Evolutionary conservation across 1,284 basidiomycete species (phyloP).

Genomic region (Cryptococcus sp.): DNA sequence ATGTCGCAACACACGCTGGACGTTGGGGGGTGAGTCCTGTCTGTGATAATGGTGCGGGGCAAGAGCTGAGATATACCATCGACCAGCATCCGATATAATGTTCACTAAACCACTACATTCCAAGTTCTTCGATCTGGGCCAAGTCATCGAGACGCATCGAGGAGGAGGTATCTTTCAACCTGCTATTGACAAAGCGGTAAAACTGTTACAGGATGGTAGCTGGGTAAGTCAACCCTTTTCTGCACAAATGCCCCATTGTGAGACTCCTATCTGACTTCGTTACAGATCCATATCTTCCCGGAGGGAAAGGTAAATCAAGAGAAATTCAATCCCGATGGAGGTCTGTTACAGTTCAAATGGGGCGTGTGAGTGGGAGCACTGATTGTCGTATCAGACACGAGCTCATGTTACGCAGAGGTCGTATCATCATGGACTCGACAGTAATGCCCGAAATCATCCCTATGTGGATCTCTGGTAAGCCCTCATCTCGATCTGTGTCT

Average conservation of each 20-base stretch:
- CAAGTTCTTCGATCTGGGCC: conserved; percentile 83
- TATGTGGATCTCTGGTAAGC: conserved; percentile 82
- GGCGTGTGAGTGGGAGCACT: conserved; percentile 69
- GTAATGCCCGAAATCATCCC: conserved; percentile 81
- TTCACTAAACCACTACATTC: conserved; percentile 87
- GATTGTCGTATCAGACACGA: conserved; percentile 3
- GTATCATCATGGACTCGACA: conserved; percentile 77
- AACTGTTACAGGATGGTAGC: conserved; percentile 73
- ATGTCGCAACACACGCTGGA: conserved; percentile 49
- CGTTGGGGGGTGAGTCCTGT: conserved; percentile 40
- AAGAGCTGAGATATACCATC: neutral
- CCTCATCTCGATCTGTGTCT: neutral
- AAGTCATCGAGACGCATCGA: conserved; percentile 90
- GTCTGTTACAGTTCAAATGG: conserved; percentile 89
- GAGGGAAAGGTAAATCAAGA: conserved; percentile 90
- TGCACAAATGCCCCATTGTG: neutral
- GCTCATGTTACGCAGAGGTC: conserved; percentile 60
- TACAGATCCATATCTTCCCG: conserved; percentile 85
- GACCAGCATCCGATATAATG: conserved; percentile 81
- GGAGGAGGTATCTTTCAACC: conserved; percentile 87
- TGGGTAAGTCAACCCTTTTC: conserved; percentile 65
- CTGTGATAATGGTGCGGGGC: neutral
- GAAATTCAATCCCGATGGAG: conserved; percentile 58
- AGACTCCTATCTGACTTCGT: conserved; percentile 1
- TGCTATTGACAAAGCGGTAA: conserved; percentile 78